Evolutionary conservation across 148 eudicot species (phyloP).

Genomic region (Agrostemma githago): DNA sequence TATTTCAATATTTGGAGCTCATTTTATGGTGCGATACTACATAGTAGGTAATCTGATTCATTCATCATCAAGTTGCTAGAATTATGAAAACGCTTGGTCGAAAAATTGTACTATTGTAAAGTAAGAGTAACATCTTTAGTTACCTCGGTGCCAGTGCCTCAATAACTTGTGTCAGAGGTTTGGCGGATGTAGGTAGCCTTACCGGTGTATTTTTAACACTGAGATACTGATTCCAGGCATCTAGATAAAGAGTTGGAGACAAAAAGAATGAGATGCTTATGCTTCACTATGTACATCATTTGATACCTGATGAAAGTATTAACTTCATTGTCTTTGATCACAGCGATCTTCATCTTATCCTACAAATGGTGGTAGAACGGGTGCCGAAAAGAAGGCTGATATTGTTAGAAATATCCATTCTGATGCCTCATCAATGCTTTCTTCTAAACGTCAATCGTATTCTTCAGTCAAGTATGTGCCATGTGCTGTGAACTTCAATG

Average conservation of each 20-base stretch:
- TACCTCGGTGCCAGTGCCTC: background rate
- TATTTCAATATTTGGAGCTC: background rate
- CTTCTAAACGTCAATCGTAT: constrained; percentile 16
- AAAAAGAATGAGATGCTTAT: background rate
- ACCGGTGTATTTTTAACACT: background rate
- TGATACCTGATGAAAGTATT: constrained; percentile 12
- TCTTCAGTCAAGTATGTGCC: constrained; percentile 24
- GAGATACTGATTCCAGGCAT: background rate
- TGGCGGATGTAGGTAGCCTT: background rate
- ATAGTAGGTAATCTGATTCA: background rate
- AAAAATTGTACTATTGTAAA: background rate
- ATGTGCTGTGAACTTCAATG: constrained; percentile 5
- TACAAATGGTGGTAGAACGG: constrained; percentile 12
- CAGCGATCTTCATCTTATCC: constrained; percentile 17
- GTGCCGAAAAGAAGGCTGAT: constrained; percentile 9
- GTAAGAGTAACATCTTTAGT: background rate
- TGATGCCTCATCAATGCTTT: constrained; percentile 28
- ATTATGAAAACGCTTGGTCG: background rate
- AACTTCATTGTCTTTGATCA: constrained; percentile 6
- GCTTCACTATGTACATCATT: background rate
- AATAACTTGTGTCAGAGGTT: background rate
- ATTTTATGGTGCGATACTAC: background rate
- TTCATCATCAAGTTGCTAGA: background rate
- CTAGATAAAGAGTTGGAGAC: background rate
- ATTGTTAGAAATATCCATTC: constrained; percentile 26